Evolutionary conservation across 1,139 yeast species (phyloP), one percentile per base, ranked within the genome.

Genomic region (Taphrina betulina): DNA sequence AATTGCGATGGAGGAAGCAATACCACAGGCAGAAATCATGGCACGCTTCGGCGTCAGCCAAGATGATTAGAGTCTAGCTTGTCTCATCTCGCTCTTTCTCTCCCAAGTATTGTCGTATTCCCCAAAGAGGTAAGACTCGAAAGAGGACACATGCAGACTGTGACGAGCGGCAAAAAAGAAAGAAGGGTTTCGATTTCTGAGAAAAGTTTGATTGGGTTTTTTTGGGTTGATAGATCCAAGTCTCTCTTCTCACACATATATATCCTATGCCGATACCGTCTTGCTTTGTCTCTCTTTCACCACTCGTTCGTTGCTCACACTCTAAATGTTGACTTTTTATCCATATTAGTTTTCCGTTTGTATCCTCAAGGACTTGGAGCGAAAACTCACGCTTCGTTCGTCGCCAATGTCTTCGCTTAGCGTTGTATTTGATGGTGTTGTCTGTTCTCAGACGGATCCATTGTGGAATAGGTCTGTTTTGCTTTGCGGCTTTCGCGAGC

Each of bases 391-490:
- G 84, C 95, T 92, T 94, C 73, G 97, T 92, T 85, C 98, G 88
- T 86, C 96, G 92, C 99, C 99, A 94, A 95, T 94, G 95, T 84
- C 98, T 40, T 38, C 57, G 46, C 55, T 53, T 55, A 33, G 45
- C 51, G 48, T 35, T 43, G 33, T 58, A 61, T 57, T 68, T 87
- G 83, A 92, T 85, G 72, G 83, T 89, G 95, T 89, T 90, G 78
- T 80, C 84, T 76, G 98, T 89, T 85, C 90, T 92, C 80, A 92
- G 84, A 81, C 98, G 88, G 86, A 90, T 82, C 97, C 97, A 94
- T 81, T 92, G 96, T 73, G 99, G 98, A 77, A 94, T 85, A 75
- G 97, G 96, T 83, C 98, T 88, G 94, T 90, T 92, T 81, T 89
- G 96, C 82, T 90, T 92, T 77, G 84, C 84, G 75, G 96, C 97